phyloP scores from a whole-genome alignment of 805 yeast species.

The Saccharomyces jurei region DNA sequence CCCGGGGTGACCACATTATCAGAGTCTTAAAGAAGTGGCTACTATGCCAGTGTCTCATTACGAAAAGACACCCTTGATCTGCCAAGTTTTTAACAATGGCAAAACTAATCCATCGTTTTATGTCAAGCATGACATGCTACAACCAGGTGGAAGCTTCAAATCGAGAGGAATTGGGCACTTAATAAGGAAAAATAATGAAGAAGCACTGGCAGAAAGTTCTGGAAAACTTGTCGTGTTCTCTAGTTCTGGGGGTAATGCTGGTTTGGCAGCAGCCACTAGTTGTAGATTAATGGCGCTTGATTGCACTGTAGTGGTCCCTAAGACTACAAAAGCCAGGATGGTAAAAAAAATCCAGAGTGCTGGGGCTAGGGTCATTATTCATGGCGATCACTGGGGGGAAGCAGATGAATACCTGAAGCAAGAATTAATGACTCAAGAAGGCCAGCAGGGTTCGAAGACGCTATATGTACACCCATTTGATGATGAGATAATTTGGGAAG shows the following conservation, averaged over 20 bases:
- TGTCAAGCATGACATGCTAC: conserved; percentile 42
- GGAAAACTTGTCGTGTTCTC: conserved; percentile 35
- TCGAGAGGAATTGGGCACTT: conserved; percentile 45
- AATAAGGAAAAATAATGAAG: conserved; percentile 28
- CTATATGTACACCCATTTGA: conserved; percentile 50
- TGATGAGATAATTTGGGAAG: conserved; percentile 44
- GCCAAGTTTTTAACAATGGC: conserved; percentile 2
- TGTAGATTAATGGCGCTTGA: conserved; percentile 27
- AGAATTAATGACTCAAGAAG: conserved; percentile 16
- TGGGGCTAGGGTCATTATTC: conserved; percentile 42
- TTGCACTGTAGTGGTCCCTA: conserved; percentile 59
- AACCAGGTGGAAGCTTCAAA: conserved; percentile 51
- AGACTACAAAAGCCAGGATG: conserved; percentile 37
- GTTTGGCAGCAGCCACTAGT: conserved; percentile 37
- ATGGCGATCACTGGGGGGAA: conserved; percentile 41
- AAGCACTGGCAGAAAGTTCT: conserved; percentile 17
- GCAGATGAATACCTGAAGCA: conserved; percentile 38
- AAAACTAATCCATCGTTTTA: conserved; percentile 24
- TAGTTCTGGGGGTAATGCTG: conserved; percentile 50
- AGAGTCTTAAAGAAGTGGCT: background rate
- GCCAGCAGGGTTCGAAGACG: conserved; percentile 18
- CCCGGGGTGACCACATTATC: too few species aligned
- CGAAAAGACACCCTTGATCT: conserved; percentile 10
- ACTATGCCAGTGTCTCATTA: background rate
- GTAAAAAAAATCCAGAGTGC: conserved; percentile 35